Conservation (phyloP, 805 yeast genomes). For the Sugiyamaella americana region DNA sequence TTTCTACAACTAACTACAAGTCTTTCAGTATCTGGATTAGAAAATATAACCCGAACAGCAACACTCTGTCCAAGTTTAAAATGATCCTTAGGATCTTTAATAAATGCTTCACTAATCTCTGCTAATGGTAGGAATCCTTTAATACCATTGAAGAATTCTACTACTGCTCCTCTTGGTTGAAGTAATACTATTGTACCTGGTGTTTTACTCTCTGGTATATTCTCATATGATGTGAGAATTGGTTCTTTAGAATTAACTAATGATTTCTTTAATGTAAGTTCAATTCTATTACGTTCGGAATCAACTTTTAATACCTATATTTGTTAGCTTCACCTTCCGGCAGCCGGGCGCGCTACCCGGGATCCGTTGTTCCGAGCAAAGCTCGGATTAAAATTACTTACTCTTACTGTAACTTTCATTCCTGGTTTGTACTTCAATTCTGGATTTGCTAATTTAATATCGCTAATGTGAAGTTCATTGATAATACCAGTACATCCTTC, state of each 20-base stretch:
- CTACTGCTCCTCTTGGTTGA: constrained; percentile 70
- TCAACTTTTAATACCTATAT: constrained; percentile 27
- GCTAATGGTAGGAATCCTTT: constrained; percentile 78
- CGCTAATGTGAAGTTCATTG: constrained; percentile 72
- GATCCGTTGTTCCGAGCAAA: no score
- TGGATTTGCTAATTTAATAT: constrained; percentile 76
- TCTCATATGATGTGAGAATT: constrained; percentile 40
- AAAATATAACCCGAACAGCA: constrained; percentile 54
- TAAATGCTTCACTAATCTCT: constrained; percentile 87
- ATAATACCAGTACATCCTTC: constrained; percentile 64
- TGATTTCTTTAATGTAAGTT: constrained; percentile 76
- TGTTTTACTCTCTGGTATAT: constrained; percentile 50
- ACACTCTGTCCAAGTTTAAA: constrained; percentile 82
- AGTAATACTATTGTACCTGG: constrained; percentile 70
- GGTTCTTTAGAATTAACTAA: constrained; percentile 50
- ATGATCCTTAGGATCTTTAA: constrained; percentile 68
- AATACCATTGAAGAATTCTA: constrained; percentile 73
- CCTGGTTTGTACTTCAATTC: constrained; percentile 90
- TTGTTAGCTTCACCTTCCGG: not conserved
- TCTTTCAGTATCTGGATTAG: constrained; percentile 48
- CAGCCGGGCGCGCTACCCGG: no score
- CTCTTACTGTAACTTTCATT: constrained; percentile 68
- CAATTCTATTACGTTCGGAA: constrained; percentile 41
- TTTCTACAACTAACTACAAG: constrained; percentile 71
- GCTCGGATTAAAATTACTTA: constrained; percentile 41